Percentiles rank a stretch among this genome's conserved stretches.
Conservation (phyloP, 148 eudicot species). For the Linanthus parryae region DNA sequence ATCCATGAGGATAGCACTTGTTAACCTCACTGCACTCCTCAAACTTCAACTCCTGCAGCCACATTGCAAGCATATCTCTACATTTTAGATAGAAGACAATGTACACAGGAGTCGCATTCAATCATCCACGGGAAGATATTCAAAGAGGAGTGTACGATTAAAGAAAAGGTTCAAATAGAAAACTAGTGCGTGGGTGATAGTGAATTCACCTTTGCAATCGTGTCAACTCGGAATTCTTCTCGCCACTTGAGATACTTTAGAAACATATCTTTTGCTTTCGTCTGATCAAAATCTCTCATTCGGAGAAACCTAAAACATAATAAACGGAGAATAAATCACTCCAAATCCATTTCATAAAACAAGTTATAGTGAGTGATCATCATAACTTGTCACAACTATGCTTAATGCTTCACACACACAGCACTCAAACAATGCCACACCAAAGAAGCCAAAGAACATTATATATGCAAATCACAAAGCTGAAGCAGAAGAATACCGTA, state of each 20-base stretch:
- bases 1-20: conserved; percentile 58
- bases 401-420: too few relatives aligned
- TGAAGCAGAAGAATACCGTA: conserved; percentile 32
- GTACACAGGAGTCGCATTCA: too few relatives aligned
- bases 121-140: too few relatives aligned
- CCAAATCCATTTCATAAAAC: too few relatives aligned
- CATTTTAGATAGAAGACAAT: too few relatives aligned
- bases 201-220: conserved; percentile 33
- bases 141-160: too few relatives aligned
- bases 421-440: background rate
- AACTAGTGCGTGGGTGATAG: background rate
- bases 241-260: conserved; percentile 51
- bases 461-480: background rate
- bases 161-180: background rate
- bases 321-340: too few relatives aligned
- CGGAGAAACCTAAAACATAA: conserved; percentile 47
- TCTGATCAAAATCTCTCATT: conserved; percentile 41
- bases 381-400: background rate
- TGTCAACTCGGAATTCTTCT: conserved; percentile 43
- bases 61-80: too few relatives aligned
- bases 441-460: too few relatives aligned
- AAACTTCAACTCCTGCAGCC: conserved; percentile 46
- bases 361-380: background rate
- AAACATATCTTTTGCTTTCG: conserved; percentile 49
- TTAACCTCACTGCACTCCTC: conserved; percentile 38